A percentile compares a stretch with the other conserved stretches of the same genome.
phyloP scores from a whole-genome alignment of 2,329 filamentous ascomycete species.

The Zymoseptoria passerinii region DNA sequence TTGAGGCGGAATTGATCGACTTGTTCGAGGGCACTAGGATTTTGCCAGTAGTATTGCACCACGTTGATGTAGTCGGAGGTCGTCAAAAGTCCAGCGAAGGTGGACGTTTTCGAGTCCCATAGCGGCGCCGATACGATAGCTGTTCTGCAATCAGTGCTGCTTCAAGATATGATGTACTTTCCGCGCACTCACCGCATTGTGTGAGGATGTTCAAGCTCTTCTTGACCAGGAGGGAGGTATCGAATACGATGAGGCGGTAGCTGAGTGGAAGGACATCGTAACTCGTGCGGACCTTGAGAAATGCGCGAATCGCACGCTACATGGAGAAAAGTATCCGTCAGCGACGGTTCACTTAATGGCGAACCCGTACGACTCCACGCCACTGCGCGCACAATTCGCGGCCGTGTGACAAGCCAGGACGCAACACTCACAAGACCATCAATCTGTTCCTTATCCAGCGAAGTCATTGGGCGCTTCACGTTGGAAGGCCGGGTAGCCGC shows the following conservation, averaged over 20 bases:
- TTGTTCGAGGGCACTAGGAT: slow-evolving; percentile 77
- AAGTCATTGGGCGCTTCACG: slow-evolving; percentile 10
- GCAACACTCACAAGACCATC: slow-evolving; percentile 61
- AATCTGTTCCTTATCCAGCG: slow-evolving; percentile 67
- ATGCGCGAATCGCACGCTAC: slow-evolving; percentile 85
- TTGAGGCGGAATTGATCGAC: slow-evolving; percentile 91
- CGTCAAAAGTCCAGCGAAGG: slow-evolving; percentile 88
- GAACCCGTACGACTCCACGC: neutral
- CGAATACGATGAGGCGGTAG: slow-evolving; percentile 90
- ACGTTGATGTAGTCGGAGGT: slow-evolving; percentile 98
- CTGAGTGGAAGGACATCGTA: slow-evolving; percentile 96
- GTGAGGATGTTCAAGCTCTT: slow-evolving; percentile 93
- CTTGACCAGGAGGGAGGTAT: slow-evolving; percentile 89
- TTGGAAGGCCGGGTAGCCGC: neutral
- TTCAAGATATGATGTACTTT: neutral
- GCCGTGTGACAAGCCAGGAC: neutral
- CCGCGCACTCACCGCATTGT: slow-evolving; percentile 67
- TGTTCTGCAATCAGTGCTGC: slow-evolving; percentile 33
- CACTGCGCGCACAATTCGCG: neutral
- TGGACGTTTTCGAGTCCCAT: slow-evolving; percentile 90
- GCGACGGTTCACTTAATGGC: neutral
- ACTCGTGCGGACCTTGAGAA: slow-evolving; percentile 90
- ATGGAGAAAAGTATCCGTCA: slow-evolving; percentile 8
- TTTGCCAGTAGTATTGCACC: slow-evolving; percentile 98
- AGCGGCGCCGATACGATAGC: slow-evolving; percentile 95